These are phyloP conservation scores for Xylariaceae sp. DNA, from an alignment of 2,329 filamentous ascomycete genomes.

Conservation along the genomic window DNA sequence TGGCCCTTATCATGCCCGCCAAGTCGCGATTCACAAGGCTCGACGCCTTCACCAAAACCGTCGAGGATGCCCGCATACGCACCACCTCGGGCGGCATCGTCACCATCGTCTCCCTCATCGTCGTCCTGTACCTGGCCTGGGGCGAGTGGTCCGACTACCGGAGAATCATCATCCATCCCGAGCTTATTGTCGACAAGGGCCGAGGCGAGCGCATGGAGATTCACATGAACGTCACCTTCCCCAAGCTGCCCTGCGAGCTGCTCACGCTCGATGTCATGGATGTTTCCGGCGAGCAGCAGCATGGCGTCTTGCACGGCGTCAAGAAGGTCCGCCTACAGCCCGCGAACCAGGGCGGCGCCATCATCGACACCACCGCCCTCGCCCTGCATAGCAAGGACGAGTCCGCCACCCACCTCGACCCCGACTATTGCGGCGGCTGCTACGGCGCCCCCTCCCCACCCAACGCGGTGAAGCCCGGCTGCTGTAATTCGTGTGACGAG, in stretches of 20 bases:
- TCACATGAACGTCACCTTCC: conserved; percentile 95
- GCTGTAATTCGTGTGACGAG: conserved; percentile 96
- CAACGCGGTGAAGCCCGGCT: conserved; percentile 75
- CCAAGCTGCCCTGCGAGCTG: conserved; percentile 88
- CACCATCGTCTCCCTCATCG: conserved; percentile 83
- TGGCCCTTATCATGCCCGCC: conserved; percentile 61
- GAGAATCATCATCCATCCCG: conserved; percentile 79
- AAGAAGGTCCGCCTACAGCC: conserved; percentile 82
- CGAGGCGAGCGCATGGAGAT: conserved; percentile 99
- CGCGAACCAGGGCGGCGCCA: conserved; percentile 68
- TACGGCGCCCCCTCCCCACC: conserved; percentile 77
- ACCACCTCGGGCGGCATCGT: conserved; percentile 95
- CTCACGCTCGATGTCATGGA: conserved; percentile 99
- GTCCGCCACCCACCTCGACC: conserved; percentile 75
- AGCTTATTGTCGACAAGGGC: conserved; percentile 94
- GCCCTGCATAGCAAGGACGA: conserved; percentile 69
- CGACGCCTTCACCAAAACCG: conserved; percentile 98
- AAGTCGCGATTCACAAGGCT: conserved; percentile 95
- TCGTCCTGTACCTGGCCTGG: conserved; percentile 86
- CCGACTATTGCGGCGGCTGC: conserved; percentile 88
- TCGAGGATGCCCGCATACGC: conserved; percentile 94
- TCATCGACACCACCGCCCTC: conserved; percentile 68
- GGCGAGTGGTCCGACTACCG: conserved; percentile 97
- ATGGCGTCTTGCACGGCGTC: conserved; percentile 88
- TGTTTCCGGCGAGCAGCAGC: conserved; percentile 94